phyloP scores from a whole-genome alignment of 345 rosid species.

The Citrus sp. region DNA sequence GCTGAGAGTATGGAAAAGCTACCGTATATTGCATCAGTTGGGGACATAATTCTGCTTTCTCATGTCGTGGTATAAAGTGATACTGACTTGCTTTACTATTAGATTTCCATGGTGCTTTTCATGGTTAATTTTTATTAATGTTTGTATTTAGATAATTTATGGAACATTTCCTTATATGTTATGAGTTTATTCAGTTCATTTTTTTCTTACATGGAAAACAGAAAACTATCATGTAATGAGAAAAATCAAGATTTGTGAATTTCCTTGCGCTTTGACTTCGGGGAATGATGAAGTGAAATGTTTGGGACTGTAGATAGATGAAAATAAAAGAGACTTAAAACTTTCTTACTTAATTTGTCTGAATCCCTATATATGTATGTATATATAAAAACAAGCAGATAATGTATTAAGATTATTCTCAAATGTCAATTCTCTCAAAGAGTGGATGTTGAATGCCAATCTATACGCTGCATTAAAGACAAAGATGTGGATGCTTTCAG shows the following conservation, averaged over 20 bases:
- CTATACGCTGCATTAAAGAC: not conserved
- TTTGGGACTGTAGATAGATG: not conserved
- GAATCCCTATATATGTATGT: not conserved
- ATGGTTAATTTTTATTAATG: slow-evolving; percentile 12
- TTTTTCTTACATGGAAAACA: not conserved
- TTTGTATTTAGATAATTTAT: not conserved
- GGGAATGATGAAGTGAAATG: not conserved
- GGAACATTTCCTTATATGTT: not conserved
- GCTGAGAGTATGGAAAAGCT: slow-evolving; percentile 39
- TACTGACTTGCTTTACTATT: not conserved
- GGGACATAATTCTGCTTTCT: slow-evolving; percentile 58
- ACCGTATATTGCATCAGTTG: slow-evolving; percentile 44
- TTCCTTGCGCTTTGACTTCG: not conserved
- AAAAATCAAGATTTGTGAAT: not conserved
- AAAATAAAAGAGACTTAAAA: not conserved
- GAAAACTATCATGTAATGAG: not conserved
- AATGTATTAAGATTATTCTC: not conserved
- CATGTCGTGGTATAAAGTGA: slow-evolving; percentile 47
- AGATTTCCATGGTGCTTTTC: not conserved
- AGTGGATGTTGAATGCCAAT: not conserved
- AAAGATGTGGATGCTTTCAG: not conserved
- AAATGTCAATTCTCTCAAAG: not conserved
- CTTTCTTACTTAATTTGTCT: not conserved
- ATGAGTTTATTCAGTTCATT: not conserved
- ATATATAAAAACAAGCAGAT: not conserved